A percentile compares a stretch with the other conserved stretches of the same genome.
These are phyloP conservation scores for Trametes sp. DNA, from an alignment of 1,284 basidiomycete genomes.

Conservation along the genomic window DNA sequence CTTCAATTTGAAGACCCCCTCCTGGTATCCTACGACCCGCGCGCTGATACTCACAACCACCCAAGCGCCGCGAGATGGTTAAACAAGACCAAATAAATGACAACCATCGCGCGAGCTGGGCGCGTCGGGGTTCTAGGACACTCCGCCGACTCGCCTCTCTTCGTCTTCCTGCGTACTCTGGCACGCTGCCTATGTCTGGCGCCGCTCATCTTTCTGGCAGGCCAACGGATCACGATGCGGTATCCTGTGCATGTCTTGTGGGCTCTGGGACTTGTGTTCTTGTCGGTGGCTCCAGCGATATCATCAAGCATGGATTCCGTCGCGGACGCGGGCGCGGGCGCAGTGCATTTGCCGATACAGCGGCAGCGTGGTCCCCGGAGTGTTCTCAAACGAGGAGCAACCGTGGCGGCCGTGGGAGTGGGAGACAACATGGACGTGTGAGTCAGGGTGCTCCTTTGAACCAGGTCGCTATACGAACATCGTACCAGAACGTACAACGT, in stretches of 20 bases:
- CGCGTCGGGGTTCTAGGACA: background rate
- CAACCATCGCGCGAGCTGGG: background rate
- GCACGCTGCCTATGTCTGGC: background rate
- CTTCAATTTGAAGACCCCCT: no score
- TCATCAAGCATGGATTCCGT: no score
- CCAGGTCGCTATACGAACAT: no score
- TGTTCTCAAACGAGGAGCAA: background rate
- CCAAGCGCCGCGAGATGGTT: no score
- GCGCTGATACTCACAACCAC: no score
- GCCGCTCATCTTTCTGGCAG: background rate
- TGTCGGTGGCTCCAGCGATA: background rate
- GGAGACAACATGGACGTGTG: constrained; percentile 8
- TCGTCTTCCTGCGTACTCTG: background rate
- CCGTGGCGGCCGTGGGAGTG: background rate
- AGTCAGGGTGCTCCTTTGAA: background rate
- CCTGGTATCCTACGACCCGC: no score
- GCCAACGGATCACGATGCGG: background rate
- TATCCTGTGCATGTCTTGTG: background rate
- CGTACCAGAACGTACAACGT: constrained; percentile 42
- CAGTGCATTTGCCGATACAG: background rate
- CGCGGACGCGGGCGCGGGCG: background rate
- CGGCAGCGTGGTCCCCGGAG: background rate
- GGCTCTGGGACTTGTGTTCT: background rate
- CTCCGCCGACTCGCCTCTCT: background rate
- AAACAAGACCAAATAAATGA: constrained; percentile 32